These are phyloP conservation scores for Hymenotorrendiella dingleyae DNA, from an alignment of 2,329 filamentous ascomycete genomes.

Conservation along the genomic window DNA sequence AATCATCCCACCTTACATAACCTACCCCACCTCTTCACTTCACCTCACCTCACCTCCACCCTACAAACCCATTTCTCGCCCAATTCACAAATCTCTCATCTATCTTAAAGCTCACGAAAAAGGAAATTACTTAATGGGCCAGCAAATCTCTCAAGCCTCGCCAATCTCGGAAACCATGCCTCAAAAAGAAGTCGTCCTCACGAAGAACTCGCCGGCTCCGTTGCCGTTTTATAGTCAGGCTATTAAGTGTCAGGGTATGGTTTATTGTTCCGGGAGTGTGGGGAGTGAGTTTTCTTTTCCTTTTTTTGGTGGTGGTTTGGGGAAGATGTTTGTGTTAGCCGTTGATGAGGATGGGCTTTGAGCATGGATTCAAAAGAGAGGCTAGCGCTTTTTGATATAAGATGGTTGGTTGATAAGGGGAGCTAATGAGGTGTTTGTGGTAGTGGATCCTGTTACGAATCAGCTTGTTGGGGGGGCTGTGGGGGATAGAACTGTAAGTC, in stretches of 20 bases:
- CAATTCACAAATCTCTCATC: neutral
- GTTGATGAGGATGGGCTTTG: neutral
- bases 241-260: slow-evolving; percentile 56
- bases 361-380: neutral
- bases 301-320: neutral
- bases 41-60: neutral
- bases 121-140: neutral
- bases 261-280: slow-evolving; percentile 65
- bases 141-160: neutral
- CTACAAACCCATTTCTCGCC: neutral
- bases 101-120: neutral
- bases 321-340: neutral
- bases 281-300: slow-evolving; percentile 28
- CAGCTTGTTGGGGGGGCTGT: slow-evolving; percentile 52
- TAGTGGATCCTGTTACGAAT: slow-evolving; percentile 46
- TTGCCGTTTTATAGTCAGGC: slow-evolving; percentile 55
- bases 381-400: neutral
- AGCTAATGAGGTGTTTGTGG: too few relatives aligned
- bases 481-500: slow-evolving; percentile 44
- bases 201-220: slow-evolving; percentile 39
- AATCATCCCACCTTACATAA: neutral
- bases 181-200: slow-evolving; percentile 24
- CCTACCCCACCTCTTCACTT: neutral
- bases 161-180: too few relatives aligned
- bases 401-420: too few relatives aligned